These are phyloP conservation scores for Rhizophora apiculata DNA, from an alignment of 345 rosid genomes.

Conservation along the genomic window DNA sequence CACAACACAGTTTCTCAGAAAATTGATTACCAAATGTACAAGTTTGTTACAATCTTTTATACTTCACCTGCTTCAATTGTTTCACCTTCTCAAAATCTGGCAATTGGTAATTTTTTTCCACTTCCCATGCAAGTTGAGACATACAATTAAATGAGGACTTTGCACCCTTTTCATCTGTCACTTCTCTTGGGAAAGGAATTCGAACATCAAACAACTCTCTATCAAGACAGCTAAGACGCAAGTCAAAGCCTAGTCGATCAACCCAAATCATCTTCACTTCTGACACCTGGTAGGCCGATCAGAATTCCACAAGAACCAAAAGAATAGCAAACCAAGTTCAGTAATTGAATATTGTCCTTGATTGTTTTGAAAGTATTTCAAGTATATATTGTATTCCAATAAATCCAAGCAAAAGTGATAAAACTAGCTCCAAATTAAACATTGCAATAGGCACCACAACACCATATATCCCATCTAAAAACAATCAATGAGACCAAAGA, in stretches of 20 bases:
- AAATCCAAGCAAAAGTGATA: not conserved
- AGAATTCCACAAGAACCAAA: not conserved
- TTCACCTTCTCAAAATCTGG: slow-evolving; percentile 62
- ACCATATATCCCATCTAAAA: too few species aligned
- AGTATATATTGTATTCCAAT: not conserved
- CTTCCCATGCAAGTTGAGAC: slow-evolving; percentile 97
- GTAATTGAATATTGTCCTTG: not conserved
- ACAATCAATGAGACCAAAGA: too few species aligned
- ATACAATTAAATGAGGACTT: slow-evolving; percentile 86
- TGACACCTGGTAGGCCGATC: slow-evolving; percentile 47
- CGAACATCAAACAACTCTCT: slow-evolving; percentile 61
- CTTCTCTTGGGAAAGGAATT: slow-evolving; percentile 86
- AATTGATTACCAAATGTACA: too few species aligned
- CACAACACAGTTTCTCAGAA: too few species aligned
- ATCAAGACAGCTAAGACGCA: slow-evolving; percentile 55
- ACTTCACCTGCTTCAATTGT: slow-evolving; percentile 52
- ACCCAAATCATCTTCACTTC: slow-evolving; percentile 88
- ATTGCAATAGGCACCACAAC: too few species aligned
- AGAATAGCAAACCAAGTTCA: not conserved
- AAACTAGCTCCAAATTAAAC: not conserved
- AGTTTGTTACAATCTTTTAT: slow-evolving; percentile 18
- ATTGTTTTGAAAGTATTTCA: not conserved
- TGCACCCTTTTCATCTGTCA: slow-evolving; percentile 76
- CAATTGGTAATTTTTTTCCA: slow-evolving; percentile 59
- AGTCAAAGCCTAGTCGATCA: slow-evolving; percentile 81